Percentiles rank a stretch among this genome's conserved stretches.
These are phyloP conservation scores for Lasiosphaeris hirsuta DNA, from an alignment of 495 filamentous ascomycete genomes.

Conservation along the genomic window DNA sequence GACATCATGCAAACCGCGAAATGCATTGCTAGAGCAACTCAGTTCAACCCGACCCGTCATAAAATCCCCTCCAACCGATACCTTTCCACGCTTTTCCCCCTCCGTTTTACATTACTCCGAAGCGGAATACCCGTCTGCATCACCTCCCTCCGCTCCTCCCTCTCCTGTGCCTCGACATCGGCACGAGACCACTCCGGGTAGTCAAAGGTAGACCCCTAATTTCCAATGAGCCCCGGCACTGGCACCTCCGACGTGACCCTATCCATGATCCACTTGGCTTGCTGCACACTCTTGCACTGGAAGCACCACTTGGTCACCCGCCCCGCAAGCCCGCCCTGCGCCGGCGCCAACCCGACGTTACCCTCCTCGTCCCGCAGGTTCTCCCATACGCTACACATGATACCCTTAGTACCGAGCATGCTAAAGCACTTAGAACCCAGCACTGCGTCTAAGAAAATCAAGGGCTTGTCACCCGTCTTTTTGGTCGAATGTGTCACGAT, in stretches of 20 bases:
- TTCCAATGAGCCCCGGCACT: constrained; percentile 37
- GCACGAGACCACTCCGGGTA: background rate
- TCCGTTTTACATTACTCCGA: background rate
- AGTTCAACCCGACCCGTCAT: background rate
- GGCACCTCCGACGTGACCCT: constrained; percentile 45
- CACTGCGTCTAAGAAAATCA: constrained; percentile 76
- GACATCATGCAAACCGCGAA: background rate
- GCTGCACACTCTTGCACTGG: constrained; percentile 51
- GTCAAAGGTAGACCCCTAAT: constrained; percentile 6
- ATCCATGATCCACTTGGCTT: constrained; percentile 46
- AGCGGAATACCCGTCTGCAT: background rate
- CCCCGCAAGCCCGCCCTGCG: constrained; percentile 69
- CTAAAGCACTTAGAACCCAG: constrained; percentile 82
- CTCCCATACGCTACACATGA: constrained; percentile 84
- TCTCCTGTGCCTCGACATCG: background rate
- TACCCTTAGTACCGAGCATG: constrained; percentile 73
- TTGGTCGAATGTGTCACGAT: constrained; percentile 56
- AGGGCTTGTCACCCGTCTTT: constrained; percentile 61
- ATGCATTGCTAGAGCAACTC: background rate
- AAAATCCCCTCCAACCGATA: background rate
- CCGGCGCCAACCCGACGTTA: constrained; percentile 59
- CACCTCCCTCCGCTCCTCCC: background rate
- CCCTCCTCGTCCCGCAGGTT: constrained; percentile 69
- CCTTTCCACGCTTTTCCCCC: background rate
- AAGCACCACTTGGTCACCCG: constrained; percentile 79